Percentiles rank a stretch among this genome's conserved stretches.
Evolutionary conservation across 2,329 filamentous ascomycete species (phyloP).

Genomic region (Penicillium sp.): DNA sequence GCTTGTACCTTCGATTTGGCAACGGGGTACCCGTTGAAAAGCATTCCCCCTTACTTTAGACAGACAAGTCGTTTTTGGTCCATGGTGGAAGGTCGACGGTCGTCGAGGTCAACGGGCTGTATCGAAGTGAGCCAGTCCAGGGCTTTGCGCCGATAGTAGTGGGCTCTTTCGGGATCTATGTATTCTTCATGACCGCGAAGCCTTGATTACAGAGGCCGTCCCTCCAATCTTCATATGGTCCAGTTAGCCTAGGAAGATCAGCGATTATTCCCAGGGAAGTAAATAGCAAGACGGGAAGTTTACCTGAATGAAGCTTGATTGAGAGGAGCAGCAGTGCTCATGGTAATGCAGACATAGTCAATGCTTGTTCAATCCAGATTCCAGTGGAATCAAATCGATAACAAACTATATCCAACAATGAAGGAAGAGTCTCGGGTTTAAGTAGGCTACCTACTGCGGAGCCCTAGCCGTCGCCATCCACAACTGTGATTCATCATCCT

Average conservation of each 20-base stretch:
- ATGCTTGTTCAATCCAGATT: not conserved
- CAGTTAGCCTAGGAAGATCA: not conserved
- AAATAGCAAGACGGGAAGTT: not conserved
- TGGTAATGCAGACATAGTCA: not conserved
- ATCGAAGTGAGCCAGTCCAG: constrained; percentile 18
- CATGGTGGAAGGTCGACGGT: constrained; percentile 23
- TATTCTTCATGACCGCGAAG: constrained; percentile 18
- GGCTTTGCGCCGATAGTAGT: constrained; percentile 19
- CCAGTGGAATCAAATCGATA: not conserved
- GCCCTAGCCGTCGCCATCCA: not conserved
- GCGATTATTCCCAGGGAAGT: not conserved
- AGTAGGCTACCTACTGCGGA: not conserved
- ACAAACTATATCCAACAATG: not conserved
- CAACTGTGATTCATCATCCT: not conserved
- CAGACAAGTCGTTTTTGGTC: constrained; percentile 14
- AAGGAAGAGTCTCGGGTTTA: not conserved
- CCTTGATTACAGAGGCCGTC: constrained; percentile 20
- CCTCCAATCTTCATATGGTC: constrained; percentile 16
- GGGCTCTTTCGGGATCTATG: constrained; percentile 17
- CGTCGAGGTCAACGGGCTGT: constrained; percentile 12
- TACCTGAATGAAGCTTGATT: constrained; percentile 3
- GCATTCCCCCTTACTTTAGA: constrained; percentile 17
- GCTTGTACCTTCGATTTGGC: constrained; percentile 11
- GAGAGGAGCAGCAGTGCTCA: not conserved
- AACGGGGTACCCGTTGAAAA: constrained; percentile 20